Evolutionary conservation across 1,284 basidiomycete genomes (phyloP), one percentile per base, ranked within the genome.

Genomic region (Mycena sp.): DNA sequence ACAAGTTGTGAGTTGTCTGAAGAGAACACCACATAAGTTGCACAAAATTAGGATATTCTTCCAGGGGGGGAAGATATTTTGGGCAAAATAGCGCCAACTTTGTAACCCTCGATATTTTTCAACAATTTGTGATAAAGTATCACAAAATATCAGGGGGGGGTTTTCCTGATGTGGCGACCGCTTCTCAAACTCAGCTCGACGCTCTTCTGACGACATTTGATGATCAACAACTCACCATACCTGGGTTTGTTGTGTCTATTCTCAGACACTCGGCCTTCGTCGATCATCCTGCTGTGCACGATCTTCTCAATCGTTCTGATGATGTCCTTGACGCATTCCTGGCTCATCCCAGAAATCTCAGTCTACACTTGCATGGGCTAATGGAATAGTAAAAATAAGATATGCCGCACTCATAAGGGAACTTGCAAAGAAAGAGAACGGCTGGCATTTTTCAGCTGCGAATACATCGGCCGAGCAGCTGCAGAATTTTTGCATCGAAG

Each of bases 381-480:
- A 46, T 26, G 44, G 44, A n/a, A 46, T 7, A 46, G 25, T 46
- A 46, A 46, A 46, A 46, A 14, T 46, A 14, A 46, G 25, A 26
- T 46, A 46, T 46, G 44, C 44, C 9, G 7, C 7, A 25, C 44
- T 25, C 25, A 58, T 69, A 7, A 19, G 23, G 6, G 35, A 52
- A 12, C 38, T 69, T 11, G 38, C 64, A 4, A 14, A 59, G 7
- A 58, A 64, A 46, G 57, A 58, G 11, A 65, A 55, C 32, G 69
- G 69, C 6, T 70, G 66, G 69, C 69, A 70, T 46, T 70, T 70
- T 57, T 56, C 28, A n/a, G 68, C 68, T 7, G 10, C 29, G 6
- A 38, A 67, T 16, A 56, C 68, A 10, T 41, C 46, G 3, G 48
- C 61, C 2, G 40, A 59, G 29, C 55, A 69, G 32, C 45, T 70